Evolutionary conservation across 164 flowering plant genomes (phyloP).

Genomic region (Liquidambar formosana): DNA sequence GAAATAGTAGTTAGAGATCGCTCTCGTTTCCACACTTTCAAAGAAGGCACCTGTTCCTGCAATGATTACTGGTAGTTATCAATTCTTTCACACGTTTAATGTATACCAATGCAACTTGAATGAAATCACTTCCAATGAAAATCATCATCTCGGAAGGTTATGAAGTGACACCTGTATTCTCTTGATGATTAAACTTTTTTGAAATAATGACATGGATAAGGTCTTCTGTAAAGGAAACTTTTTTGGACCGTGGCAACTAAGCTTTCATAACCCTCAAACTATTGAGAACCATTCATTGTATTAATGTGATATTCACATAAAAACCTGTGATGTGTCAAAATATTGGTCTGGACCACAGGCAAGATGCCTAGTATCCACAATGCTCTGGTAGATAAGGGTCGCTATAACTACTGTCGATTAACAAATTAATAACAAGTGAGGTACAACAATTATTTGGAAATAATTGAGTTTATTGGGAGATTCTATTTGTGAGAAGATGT

Average conservation of each 20-base stretch:
- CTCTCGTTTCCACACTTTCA: constrained; percentile 50
- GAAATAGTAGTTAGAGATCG: constrained; percentile 55
- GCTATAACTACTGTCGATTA: too few relatives aligned
- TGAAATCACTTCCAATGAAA: neutral
- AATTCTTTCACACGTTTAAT: constrained; percentile 2
- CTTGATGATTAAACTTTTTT: too few relatives aligned
- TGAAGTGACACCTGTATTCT: neutral
- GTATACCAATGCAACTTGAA: constrained; percentile 13
- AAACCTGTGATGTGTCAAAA: constrained; percentile 3
- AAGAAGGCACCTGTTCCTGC: constrained; percentile 48
- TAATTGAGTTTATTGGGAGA: neutral
- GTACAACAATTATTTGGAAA: too few relatives aligned
- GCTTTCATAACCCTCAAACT: neutral
- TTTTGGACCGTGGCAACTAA: constrained; percentile 4
- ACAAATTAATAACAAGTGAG: too few relatives aligned
- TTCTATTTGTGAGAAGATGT: neutral
- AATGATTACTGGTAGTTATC: constrained; percentile 44
- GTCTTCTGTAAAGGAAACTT: constrained; percentile 6
- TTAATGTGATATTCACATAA: too few relatives aligned
- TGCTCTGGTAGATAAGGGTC: too few relatives aligned
- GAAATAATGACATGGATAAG: neutral
- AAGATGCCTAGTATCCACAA: too few relatives aligned
- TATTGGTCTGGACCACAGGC: too few relatives aligned
- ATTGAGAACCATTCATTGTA: neutral
- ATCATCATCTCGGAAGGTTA: neutral